Evolutionary conservation across 306 rosid genomes (phyloP), one percentile per base, ranked within the genome.

Genomic region (Nissolia schottii): DNA sequence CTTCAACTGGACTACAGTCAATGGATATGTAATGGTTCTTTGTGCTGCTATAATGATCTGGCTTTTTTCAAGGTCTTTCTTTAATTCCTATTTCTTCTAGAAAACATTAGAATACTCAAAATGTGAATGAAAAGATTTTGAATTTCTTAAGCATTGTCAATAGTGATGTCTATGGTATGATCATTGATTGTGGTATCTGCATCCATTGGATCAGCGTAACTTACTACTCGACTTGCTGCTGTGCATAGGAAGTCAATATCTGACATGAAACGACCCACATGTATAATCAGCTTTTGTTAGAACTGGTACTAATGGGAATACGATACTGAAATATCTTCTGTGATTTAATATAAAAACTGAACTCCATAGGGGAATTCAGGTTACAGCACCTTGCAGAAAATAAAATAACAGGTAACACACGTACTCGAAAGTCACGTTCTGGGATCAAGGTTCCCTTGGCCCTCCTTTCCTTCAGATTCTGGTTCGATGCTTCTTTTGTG

Each of bases 1-100:
- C 83, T 67, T 57, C 65, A 24, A 41, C 76, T 23, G 84, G 77
- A 64, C 38, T 72, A 51, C 67, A 81, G 78, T 77, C 87, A 60
- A 91, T 87, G 97, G 87, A 83, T 45, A 66, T 83, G 81, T 91
- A 76, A 78, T 51, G 23, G 38, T 24, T 22, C 24, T 35, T 6
- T 58, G 50, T 43, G 59, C 78, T 63, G 32, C 82, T 37, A 12
- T 28, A 46, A 9, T 50, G 64, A 58, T 40, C 64, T 67, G 15
- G 24, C 29, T 29, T 53, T 66, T 73, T 6, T 51, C 4, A 20
- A 22, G 66, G 29, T 40, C 54, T 54, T 34, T 58, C 27, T 57
- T 63, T 35, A n/a, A 13, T 16, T 65, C 22, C 22, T 40, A 67
- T 46, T 5, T 3, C 41, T 34, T 59, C 13, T 11, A 6, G 19